Evolutionary conservation across 176 grass and related monocot genomes (phyloP), one percentile per base, ranked within the genome.

Genomic region (Olyra latifolia): DNA sequence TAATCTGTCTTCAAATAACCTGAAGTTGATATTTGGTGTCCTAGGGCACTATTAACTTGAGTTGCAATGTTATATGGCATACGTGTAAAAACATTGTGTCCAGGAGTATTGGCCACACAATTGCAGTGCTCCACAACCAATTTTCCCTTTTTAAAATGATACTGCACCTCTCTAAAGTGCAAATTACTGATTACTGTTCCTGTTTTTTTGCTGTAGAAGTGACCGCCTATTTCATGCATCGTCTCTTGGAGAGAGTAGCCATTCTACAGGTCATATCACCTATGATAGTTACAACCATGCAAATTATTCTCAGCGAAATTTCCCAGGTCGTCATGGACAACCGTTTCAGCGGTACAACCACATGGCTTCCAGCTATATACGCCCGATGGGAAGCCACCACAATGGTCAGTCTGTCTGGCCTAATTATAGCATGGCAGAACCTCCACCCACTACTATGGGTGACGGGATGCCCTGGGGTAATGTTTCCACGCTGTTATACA

Each of bases 381-480:
- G 79, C 49, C 81, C 72, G 20, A 82, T 62, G 69, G 82, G 85
- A 69, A 70, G 72, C 80, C 74, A 87, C 47, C 88, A 89, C 59
- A 87, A 83, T 81, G 86, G 71, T 41, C 92, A 47, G 62, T 48
- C 88, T 89, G 66, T 43, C 40, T 78, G 74, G 82, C 57, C 86
- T 81, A 87, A 80, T 63, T 89, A 98, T 89, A 78, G 67, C 70
- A 80, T 86, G 66, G 64, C 79, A 76, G 90, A 95, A 82, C 79
- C 81, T 77, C 77, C 91, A 58, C 80, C 90, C 24, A 74, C 80
- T 73, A 53, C 68, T 13, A 73, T 89, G 44, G 75, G 56, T 86
- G 91, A 95, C 12, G 71, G 73, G 79, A 86, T 91, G 84, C 81
- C 86, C 54, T 92, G 97, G 91, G 91, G 91, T 93, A 91, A 86